Percentiles rank a stretch among this genome's conserved stretches.
Evolutionary conservation across 2,329 filamentous ascomycete species (phyloP).

Genomic region (Pseudocercospora fuligena): DNA sequence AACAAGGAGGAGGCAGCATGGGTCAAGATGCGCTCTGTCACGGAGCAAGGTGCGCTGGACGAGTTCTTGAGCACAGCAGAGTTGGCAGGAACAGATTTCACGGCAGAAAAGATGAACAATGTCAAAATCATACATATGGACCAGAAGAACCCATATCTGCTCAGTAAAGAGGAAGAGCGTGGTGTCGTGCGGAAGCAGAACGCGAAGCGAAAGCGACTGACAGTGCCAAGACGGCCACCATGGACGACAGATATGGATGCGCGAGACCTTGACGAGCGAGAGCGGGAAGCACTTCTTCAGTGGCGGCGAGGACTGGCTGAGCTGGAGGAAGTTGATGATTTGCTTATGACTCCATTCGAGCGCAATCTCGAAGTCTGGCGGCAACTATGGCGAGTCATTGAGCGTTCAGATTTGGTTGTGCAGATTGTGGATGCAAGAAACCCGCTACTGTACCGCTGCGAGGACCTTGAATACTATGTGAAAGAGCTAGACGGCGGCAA

Average conservation of each 20-base stretch:
- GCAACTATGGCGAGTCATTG: conserved; percentile 96
- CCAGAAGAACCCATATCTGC: conserved; percentile 91
- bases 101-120: conserved; percentile 97
- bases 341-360: conserved; percentile 98
- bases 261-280: conserved; percentile 75
- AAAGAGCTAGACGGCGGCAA: conserved; percentile 77
- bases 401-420: conserved; percentile 91
- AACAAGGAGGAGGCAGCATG: conserved; percentile 88
- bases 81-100: conserved; percentile 97
- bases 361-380: conserved; percentile 97
- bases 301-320: conserved; percentile 93
- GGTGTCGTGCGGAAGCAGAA: conserved; percentile 79
- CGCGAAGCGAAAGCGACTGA: conserved; percentile 76
- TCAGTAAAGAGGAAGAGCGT: conserved; percentile 83
- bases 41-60: conserved; percentile 93
- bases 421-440: conserved; percentile 98
- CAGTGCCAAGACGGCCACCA: conserved; percentile 84
- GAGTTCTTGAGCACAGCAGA: conserved; percentile 96
- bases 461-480: conserved; percentile 91
- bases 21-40: conserved; percentile 99
- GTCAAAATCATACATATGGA: conserved; percentile 98
- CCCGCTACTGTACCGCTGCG: conserved; percentile 89
- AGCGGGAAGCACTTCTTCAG: conserved; percentile 79
- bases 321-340: conserved; percentile 88
- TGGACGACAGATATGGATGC: conserved; percentile 89